A percentile compares a stretch with the other conserved stretches of the same genome.
phyloP scores from a whole-genome alignment of 2,329 filamentous ascomycete species.

The Chalara sp. region DNA sequence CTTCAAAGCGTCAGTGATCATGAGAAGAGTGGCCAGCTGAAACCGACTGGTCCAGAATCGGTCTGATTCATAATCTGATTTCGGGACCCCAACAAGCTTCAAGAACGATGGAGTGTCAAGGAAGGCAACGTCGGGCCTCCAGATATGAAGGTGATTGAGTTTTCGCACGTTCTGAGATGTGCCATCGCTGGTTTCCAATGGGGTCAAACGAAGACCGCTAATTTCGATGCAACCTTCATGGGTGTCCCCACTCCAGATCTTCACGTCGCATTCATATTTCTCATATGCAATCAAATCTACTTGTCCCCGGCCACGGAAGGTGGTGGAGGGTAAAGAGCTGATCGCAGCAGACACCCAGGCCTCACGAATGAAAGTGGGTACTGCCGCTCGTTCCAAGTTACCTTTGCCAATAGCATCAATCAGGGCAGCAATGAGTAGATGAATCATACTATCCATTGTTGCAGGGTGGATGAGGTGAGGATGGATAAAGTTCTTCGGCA shows the following conservation, averaged over 20 bases:
- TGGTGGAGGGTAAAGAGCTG: slow-evolving; percentile 12
- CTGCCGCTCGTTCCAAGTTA: slow-evolving; percentile 18
- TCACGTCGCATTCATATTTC: slow-evolving; percentile 18
- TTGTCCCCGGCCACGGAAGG: slow-evolving; percentile 22
- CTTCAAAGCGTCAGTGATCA: not conserved
- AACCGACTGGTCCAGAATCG: not conserved
- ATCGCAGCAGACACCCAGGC: slow-evolving; percentile 27
- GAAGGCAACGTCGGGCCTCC: slow-evolving; percentile 1
- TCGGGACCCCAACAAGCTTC: not conserved
- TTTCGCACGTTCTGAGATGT: not conserved
- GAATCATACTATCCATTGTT: slow-evolving; percentile 31
- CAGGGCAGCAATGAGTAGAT: slow-evolving; percentile 21
- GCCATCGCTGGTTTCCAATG: slow-evolving; percentile 18
- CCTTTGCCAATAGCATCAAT: slow-evolving; percentile 18
- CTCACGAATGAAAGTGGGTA: slow-evolving; percentile 28
- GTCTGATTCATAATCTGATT: not conserved
- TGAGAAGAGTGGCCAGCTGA: slow-evolving; percentile 1
- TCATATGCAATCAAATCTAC: slow-evolving; percentile 15
- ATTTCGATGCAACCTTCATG: slow-evolving; percentile 15
- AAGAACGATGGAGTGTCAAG: not conserved
- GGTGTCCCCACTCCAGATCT: slow-evolving; percentile 15
- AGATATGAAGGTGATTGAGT: not conserved
- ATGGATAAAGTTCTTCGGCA: slow-evolving; percentile 28
- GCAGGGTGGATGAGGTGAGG: slow-evolving; percentile 29
- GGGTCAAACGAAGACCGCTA: slow-evolving; percentile 23